A percentile compares a stretch with the other conserved stretches of the same genome.
Conservation (phyloP, 2,329 filamentous ascomycete genomes). For the Trichophyton equinum region DNA sequence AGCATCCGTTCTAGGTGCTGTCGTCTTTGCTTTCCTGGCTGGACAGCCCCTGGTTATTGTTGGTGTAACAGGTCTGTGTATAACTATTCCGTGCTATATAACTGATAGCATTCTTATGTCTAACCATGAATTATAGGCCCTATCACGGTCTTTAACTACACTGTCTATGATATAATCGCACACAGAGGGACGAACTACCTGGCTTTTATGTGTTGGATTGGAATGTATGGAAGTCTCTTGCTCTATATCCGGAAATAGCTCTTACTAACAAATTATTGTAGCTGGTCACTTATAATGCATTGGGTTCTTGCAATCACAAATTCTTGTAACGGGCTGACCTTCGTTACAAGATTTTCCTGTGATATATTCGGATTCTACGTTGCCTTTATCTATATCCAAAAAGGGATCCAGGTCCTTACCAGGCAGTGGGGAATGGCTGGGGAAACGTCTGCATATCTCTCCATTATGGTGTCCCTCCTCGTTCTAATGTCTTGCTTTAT, state of each 20-base stretch:
- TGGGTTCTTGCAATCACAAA: slow-evolving; percentile 75
- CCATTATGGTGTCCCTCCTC: slow-evolving; percentile 60
- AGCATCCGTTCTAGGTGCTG: slow-evolving; percentile 66
- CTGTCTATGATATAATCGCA: slow-evolving; percentile 76
- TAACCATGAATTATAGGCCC: slow-evolving; percentile 41
- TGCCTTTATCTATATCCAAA: slow-evolving; percentile 81
- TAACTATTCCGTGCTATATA: not conserved
- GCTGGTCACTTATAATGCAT: slow-evolving; percentile 74
- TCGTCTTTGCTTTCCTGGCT: slow-evolving; percentile 67
- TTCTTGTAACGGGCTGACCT: slow-evolving; percentile 75
- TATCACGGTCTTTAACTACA: slow-evolving; percentile 90
- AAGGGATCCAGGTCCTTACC: slow-evolving; percentile 74
- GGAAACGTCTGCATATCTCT: slow-evolving; percentile 59
- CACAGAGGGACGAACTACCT: slow-evolving; percentile 70
- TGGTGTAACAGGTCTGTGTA: slow-evolving; percentile 58
- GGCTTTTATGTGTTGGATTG: slow-evolving; percentile 85
- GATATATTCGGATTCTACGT: slow-evolving; percentile 94
- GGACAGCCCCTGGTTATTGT: slow-evolving; percentile 84
- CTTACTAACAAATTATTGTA: slow-evolving; percentile 21
- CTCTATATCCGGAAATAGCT: not conserved
- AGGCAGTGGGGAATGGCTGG: slow-evolving; percentile 52
- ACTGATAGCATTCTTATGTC: not conserved
- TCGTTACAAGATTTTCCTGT: slow-evolving; percentile 82
- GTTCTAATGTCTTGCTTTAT: slow-evolving; percentile 66
- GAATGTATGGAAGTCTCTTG: slow-evolving; percentile 44